Percentiles rank a stretch among this genome's conserved stretches.
phyloP scores from a whole-genome alignment of 108 stramenopile species.

The Nitzschia inconspicua region DNA sequence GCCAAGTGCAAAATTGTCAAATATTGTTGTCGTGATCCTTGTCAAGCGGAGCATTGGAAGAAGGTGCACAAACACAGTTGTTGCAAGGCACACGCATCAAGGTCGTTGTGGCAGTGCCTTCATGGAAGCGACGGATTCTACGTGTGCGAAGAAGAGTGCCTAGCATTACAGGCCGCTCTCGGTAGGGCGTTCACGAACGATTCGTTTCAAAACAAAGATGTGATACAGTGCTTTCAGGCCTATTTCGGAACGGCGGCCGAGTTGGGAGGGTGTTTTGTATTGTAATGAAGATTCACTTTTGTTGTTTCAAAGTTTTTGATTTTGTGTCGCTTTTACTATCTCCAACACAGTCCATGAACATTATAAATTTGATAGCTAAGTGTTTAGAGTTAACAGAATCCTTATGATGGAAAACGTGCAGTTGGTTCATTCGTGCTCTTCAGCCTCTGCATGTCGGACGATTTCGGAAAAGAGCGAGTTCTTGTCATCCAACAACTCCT shows the following conservation, averaged over 20 bases:
- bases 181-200: neutral
- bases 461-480: constrained; percentile 74
- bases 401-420: too few relatives aligned
- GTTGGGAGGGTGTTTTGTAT: constrained; percentile 24
- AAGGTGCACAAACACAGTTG: constrained; percentile 18
- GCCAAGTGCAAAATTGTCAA: constrained; percentile 14
- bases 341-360: too few relatives aligned
- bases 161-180: neutral
- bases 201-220: neutral
- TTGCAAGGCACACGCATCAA: constrained; percentile 2
- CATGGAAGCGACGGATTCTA: constrained; percentile 26
- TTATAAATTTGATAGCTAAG: too few relatives aligned
- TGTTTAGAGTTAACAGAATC: too few relatives aligned
- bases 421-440: constrained; percentile 5
- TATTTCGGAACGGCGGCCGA: constrained; percentile 11
- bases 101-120: constrained; percentile 7
- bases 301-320: too few relatives aligned
- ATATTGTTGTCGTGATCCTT: constrained; percentile 18
- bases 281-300: too few relatives aligned
- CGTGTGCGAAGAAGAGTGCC: constrained; percentile 15
- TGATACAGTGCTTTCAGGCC: constrained; percentile 4
- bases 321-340: too few relatives aligned
- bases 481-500: constrained; percentile 73
- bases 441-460: constrained; percentile 58
- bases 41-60: constrained; percentile 27